Base-by-base conservation (phyloP, 768 basidiomycete species). In the Tylopilus vinaceipallidus region DNA sequence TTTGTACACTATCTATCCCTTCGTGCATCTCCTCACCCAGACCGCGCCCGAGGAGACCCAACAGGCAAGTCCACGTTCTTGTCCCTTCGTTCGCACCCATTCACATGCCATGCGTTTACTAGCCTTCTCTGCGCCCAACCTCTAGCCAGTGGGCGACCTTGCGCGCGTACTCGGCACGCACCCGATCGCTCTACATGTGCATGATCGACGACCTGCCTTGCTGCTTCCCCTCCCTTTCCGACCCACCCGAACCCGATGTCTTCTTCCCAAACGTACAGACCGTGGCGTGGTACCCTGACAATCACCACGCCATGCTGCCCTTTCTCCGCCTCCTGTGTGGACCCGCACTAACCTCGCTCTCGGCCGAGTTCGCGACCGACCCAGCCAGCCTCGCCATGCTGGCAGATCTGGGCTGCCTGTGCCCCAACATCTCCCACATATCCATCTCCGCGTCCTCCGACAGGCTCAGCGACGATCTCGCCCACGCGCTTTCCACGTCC, bases 321-420 rank as follows among this genome's bases (percentile, higher is more conserved):
- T 54, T 64, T 36, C 29, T 64, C 24, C 62, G 54, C 19, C 53
- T 64, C 24, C 17, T 64, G 20, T 66, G 64, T 11, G 58, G 64
- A 16, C 53, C 62, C 17, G 16, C 61, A 6, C 34, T 64, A 17
- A 58, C 53, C 10, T 42, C 50, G 11, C 38, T 62, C 1, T 61
- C 53, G 2, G 55, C 47, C 6, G 61, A 62, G 45, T 62, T 62
- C 47, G 51, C 49, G 2, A 40, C 40, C 5, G 61, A 62, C 49
- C 24, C 53, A 0, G 33, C 38, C n/a, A 64, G 53, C 22, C 55
- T 62, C 41, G 30, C 47, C 5, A 38, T 50, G 42, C 41, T 64
- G 14, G 45, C 49, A 14, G 22, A 32, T 1, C 33, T 62, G 23
- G 59, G 61, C 17, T 33, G 16, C 0, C 20, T 48, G 4, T 62